Conservation (phyloP, 345 rosid genomes). For the Camelina neglecta region DNA sequence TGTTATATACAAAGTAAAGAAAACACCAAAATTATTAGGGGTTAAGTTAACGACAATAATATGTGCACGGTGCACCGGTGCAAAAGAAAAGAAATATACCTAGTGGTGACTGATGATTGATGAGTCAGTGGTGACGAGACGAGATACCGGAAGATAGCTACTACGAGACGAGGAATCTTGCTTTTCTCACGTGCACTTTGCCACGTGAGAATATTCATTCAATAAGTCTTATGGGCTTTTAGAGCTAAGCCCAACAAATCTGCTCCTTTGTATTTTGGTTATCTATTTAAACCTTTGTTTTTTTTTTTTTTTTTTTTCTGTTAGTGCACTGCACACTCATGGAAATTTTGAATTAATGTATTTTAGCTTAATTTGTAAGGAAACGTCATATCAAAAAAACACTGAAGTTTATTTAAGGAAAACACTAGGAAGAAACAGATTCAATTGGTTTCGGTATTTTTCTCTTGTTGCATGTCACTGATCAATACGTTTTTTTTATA, state of each 20-base stretch:
- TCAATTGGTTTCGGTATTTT: slow-evolving; percentile 16
- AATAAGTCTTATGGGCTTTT: slow-evolving; percentile 15
- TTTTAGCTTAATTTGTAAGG: background rate
- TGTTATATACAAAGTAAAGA: no score
- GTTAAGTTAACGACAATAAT: background rate
- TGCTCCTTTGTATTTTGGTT: background rate
- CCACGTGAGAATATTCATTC: background rate
- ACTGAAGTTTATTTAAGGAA: background rate
- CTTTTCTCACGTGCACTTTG: slow-evolving; percentile 1
- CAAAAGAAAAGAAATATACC: background rate
- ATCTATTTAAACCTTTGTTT: background rate
- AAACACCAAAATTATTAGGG: background rate
- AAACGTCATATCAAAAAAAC: slow-evolving; percentile 4
- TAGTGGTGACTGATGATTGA: background rate
- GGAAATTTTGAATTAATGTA: no score
- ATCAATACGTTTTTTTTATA: slow-evolving; percentile 1
- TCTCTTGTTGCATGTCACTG: background rate
- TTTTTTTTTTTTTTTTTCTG: no score
- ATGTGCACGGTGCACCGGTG: background rate
- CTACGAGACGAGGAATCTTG: background rate
- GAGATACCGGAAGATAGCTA: background rate
- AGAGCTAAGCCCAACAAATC: background rate
- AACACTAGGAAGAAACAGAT: slow-evolving; percentile 11
- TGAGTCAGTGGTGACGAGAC: background rate
- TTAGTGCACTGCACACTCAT: no score